phyloP scores from a whole-genome alignment of 805 yeast species.

The Saccharomycopsis selenospora region DNA sequence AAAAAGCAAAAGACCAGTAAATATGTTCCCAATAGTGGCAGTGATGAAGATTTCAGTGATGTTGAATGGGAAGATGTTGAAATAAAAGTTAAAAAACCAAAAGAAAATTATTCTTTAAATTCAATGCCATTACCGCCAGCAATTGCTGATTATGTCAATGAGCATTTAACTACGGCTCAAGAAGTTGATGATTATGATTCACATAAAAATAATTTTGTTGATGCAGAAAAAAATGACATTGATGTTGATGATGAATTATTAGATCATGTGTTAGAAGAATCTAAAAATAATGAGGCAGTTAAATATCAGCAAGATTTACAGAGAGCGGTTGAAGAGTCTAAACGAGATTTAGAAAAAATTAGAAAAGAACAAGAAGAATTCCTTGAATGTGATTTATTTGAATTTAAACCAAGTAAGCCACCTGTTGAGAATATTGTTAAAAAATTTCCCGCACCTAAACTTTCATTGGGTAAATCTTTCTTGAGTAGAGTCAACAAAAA shows the following conservation, averaged over 20 bases:
- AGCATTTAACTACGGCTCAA: conserved; percentile 11
- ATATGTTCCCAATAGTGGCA: conserved; percentile 27
- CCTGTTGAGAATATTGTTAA: background rate
- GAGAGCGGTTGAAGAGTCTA: conserved; percentile 42
- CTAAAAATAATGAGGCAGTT: conserved; percentile 19
- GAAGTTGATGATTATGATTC: conserved; percentile 10
- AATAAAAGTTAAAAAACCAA: conserved; percentile 25
- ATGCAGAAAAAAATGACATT: conserved; percentile 23
- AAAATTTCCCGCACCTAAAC: conserved; percentile 5
- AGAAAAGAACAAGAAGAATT: conserved; percentile 18
- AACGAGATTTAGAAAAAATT: conserved; percentile 34
- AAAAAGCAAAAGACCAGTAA: conserved; percentile 17
- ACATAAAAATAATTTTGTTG: conserved; percentile 9
- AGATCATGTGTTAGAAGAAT: conserved; percentile 9
- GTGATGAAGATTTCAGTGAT: conserved; percentile 37
- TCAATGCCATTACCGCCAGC: conserved; percentile 34
- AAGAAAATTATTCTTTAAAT: conserved; percentile 36
- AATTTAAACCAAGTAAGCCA: conserved; percentile 4
- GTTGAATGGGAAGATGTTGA: conserved; percentile 71
- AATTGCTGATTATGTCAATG: conserved; percentile 23
- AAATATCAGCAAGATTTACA: conserved; percentile 35
- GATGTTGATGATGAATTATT: conserved; percentile 24
- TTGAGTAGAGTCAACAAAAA: too few species aligned
- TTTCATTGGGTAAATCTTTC: conserved; percentile 19
- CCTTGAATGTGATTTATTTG: conserved; percentile 17